phyloP scores from a whole-genome alignment of 2,329 filamentous ascomycete genomes.

The Graphiopsis chlorocephala region DNA sequence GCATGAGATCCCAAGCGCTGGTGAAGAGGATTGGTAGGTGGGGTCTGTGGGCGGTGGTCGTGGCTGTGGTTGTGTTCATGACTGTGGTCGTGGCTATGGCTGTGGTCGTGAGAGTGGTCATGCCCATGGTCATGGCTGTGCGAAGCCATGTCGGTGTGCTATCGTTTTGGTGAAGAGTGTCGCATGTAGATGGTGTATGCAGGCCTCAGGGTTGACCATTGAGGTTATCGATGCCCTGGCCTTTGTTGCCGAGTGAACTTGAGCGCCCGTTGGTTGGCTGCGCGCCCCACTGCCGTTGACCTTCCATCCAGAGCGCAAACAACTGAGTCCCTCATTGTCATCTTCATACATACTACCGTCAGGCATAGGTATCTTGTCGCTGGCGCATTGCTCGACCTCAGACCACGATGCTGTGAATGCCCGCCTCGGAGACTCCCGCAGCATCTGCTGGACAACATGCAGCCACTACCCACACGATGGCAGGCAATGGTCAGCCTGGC shows the following conservation, averaged over 20 bases:
- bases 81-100: not conserved
- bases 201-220: slow-evolving; percentile 6
- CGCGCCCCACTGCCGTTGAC: not conserved
- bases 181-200: not conserved
- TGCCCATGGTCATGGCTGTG: not conserved
- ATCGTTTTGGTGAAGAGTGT: not conserved
- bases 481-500: slow-evolving; percentile 2
- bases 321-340: not conserved
- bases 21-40: slow-evolving; percentile 11
- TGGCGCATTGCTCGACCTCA: not conserved
- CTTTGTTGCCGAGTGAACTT: slow-evolving; percentile 1
- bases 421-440: not conserved
- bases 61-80: not conserved
- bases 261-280: not conserved
- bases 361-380: not conserved
- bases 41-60: slow-evolving; percentile 10
- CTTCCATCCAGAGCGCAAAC: not conserved
- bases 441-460: slow-evolving; percentile 10
- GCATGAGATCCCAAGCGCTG: slow-evolving; percentile 8
- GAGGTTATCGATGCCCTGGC: not conserved
- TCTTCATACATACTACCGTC: not conserved
- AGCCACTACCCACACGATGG: slow-evolving; percentile 3
- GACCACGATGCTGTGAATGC: slow-evolving; percentile 12
- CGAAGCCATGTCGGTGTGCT: not conserved
- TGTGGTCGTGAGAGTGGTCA: not conserved